phyloP scores from a whole-genome alignment of 805 yeast genomes.

The Kuraishia floccosa region DNA sequence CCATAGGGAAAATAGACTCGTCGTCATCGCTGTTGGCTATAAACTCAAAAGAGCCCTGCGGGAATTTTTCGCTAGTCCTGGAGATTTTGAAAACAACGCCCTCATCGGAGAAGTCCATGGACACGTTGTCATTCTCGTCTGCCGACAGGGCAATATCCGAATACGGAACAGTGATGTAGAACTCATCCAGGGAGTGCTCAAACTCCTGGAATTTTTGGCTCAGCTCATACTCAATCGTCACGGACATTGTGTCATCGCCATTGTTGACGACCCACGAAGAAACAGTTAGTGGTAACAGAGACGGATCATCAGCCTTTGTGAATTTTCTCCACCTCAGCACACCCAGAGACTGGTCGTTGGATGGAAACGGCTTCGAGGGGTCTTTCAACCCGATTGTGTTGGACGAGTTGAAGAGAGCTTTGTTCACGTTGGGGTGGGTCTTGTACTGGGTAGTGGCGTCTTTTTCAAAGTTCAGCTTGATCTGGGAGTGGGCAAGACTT shows the following conservation, averaged over 20 bases:
- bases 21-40: slow-evolving; percentile 65
- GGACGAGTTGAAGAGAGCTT: slow-evolving; percentile 45
- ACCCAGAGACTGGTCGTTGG: slow-evolving; percentile 82
- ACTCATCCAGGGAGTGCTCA: slow-evolving; percentile 37
- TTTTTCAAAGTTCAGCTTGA: slow-evolving; percentile 42
- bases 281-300: slow-evolving; percentile 55
- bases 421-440: slow-evolving; percentile 95
- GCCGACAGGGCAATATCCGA: slow-evolving; percentile 41
- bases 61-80: slow-evolving; percentile 29
- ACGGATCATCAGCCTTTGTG: slow-evolving; percentile 54
- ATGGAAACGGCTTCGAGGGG: slow-evolving; percentile 71
- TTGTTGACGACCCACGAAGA: slow-evolving; percentile 76
- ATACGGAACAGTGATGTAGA: slow-evolving; percentile 53
- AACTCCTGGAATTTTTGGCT: slow-evolving; percentile 25
- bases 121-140: slow-evolving; percentile 42
- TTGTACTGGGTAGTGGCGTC: slow-evolving; percentile 56
- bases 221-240: slow-evolving; percentile 85
- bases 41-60: slow-evolving; percentile 72
- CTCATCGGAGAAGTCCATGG: slow-evolving; percentile 49
- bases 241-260: slow-evolving; percentile 49
- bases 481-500: slow-evolving; percentile 54
- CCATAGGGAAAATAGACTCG: slow-evolving; percentile 83
- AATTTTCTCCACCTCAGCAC: slow-evolving; percentile 86
- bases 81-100: slow-evolving; percentile 62
- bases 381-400: slow-evolving; percentile 68